Percentiles rank a stretch among this genome's conserved stretches.
Conservation (phyloP, 371 early-diverging fungal species). For the Umbelopsis sp. region DNA sequence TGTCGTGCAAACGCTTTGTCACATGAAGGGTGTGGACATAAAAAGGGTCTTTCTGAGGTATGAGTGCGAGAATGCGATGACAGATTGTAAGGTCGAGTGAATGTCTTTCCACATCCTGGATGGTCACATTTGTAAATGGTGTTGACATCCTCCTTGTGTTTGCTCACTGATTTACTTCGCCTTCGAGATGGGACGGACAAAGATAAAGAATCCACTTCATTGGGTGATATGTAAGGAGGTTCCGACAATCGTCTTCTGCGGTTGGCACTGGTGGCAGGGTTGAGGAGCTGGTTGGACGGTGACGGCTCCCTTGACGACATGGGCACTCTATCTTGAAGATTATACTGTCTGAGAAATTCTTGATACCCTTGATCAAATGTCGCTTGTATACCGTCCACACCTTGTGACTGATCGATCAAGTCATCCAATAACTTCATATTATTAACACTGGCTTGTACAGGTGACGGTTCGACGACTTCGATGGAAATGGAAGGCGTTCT, state of each 20-base stretch:
- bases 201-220: not conserved
- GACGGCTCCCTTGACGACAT: not conserved
- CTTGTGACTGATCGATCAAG: slow-evolving; percentile 4
- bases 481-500: slow-evolving; percentile 14
- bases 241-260: slow-evolving; percentile 17
- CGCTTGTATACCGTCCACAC: not conserved
- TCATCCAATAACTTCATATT: slow-evolving; percentile 11
- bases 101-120: slow-evolving; percentile 67
- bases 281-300: not conserved
- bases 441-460: not conserved
- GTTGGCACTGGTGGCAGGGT: slow-evolving; percentile 8
- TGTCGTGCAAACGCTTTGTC: slow-evolving; percentile 50
- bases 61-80: slow-evolving; percentile 75
- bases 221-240: slow-evolving; percentile 9
- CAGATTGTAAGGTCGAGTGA: slow-evolving; percentile 74
- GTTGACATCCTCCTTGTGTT: not conserved
- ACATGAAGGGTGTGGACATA: slow-evolving; percentile 41
- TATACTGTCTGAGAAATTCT: slow-evolving; percentile 4
- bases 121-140: slow-evolving; percentile 26
- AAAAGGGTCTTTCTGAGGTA: slow-evolving; percentile 49
- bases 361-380: slow-evolving; percentile 7
- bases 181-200: slow-evolving; percentile 12
- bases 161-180: slow-evolving; percentile 18
- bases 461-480: slow-evolving; percentile 11
- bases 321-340: not conserved